These are phyloP conservation scores for Williopsis jadinii DNA, from an alignment of 1,139 yeast species.

Conservation along the genomic window DNA sequence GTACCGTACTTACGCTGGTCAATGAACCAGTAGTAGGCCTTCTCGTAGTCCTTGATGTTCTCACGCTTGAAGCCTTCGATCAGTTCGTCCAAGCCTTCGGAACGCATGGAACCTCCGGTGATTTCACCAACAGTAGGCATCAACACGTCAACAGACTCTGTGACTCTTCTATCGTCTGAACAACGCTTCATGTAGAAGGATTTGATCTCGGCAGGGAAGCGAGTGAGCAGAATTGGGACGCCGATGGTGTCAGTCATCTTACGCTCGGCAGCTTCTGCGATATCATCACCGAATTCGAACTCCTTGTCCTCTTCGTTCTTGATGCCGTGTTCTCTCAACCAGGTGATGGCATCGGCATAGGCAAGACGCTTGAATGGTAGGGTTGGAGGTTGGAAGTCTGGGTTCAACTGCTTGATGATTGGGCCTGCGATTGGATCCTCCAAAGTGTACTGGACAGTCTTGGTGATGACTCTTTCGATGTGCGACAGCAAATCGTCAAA, in stretches of 20 bases:
- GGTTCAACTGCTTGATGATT: constrained; percentile 85
- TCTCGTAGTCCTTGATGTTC: constrained; percentile 57
- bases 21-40: constrained; percentile 88
- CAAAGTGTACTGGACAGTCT: constrained; percentile 64
- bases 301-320: constrained; percentile 89
- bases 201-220: constrained; percentile 96
- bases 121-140: constrained; percentile 99
- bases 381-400: constrained; percentile 73
- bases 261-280: constrained; percentile 99
- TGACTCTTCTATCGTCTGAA: constrained; percentile 83
- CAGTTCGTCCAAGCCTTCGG: constrained; percentile 72
- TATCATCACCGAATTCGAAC: constrained; percentile 96
- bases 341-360: constrained; percentile 83
- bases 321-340: constrained; percentile 94
- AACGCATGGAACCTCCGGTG: constrained; percentile 99
- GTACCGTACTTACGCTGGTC: constrained; percentile 97
- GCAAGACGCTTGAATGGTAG: constrained; percentile 89
- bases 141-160: constrained; percentile 95
- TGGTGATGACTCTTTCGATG: constrained; percentile 71
- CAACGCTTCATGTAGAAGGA: constrained; percentile 97
- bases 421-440: constrained; percentile 93
- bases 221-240: constrained; percentile 81
- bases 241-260: constrained; percentile 95
- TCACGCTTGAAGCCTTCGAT: constrained; percentile 90
- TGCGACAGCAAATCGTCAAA: constrained; percentile 85